These are phyloP conservation scores for Apiospora koreana DNA, from an alignment of 2,329 filamentous ascomycete genomes.

Conservation along the genomic window DNA sequence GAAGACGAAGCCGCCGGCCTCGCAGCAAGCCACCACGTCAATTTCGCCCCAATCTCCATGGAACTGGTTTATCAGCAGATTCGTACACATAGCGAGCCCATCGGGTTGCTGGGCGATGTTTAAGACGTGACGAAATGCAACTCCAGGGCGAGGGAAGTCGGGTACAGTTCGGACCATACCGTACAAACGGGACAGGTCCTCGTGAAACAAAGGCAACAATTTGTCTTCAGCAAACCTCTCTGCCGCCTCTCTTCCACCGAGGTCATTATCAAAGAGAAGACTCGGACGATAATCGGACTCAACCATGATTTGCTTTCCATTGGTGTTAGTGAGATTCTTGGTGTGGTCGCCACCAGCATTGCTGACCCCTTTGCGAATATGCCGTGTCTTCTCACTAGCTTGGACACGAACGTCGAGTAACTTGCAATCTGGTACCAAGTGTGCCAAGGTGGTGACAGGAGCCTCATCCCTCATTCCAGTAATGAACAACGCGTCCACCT, in stretches of 20 bases:
- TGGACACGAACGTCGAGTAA: constrained; percentile 56
- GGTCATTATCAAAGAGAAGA: constrained; percentile 54
- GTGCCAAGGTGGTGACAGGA: constrained; percentile 48
- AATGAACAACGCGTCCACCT: constrained; percentile 58
- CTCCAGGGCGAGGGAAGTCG: constrained; percentile 51
- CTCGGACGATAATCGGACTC: constrained; percentile 31
- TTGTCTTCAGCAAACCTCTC: constrained; percentile 39
- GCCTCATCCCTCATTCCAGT: constrained; percentile 65
- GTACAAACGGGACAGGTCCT: constrained; percentile 47
- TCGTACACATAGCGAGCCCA: constrained; percentile 52
- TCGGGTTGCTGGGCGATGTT: constrained; percentile 51
- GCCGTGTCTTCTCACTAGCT: constrained; percentile 39
- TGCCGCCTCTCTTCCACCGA: constrained; percentile 38
- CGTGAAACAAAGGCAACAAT: constrained; percentile 48
- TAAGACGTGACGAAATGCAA: constrained; percentile 61
- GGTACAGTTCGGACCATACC: constrained; percentile 50
- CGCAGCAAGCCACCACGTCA: constrained; percentile 51
- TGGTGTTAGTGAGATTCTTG: not conserved
- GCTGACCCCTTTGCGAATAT: constrained; percentile 34
- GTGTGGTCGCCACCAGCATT: constrained; percentile 16
- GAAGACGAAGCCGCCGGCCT: constrained; percentile 58
- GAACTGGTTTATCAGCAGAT: constrained; percentile 49
- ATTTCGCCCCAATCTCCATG: constrained; percentile 47
- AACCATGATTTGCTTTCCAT: too few species aligned
- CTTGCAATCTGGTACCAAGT: constrained; percentile 49